Evolutionary conservation across 2,329 filamentous ascomycete species (phyloP), one percentile per base, ranked within the genome.

Genomic region (Emmonsia crescens): DNA sequence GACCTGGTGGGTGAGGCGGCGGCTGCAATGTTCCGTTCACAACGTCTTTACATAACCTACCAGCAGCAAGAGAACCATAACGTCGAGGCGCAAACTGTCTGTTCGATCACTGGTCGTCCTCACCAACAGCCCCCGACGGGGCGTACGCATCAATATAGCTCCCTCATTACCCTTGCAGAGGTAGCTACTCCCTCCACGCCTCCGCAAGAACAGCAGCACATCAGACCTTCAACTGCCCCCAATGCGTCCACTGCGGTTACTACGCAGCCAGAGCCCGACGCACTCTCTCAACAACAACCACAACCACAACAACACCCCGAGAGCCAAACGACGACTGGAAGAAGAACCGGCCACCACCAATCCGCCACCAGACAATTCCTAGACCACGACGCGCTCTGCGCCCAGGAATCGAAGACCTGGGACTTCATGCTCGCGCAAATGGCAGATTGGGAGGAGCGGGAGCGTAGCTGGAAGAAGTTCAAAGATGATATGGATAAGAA

Each of bases 1-100:
- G 80, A 85, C 61, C 75, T 89, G 10, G 86, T 89, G 1, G 86
- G 86, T 40, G 85, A 88, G 73, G 79, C 80, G 58, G 86, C 85
- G 3, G 86, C 86, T 1, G 76, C 78, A 10, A 73, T 78, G 64
- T 84, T 85, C 8, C 77, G 83, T 51, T 73, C 75, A n/a, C 82
- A 83, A 68, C 78, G 86, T 64, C 71, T 75, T 6, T 76, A 75
- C 64, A 63, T 86, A 33, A 61, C 59, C 19, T 61, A 54, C 36
- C 66, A 67, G 31, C 78, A 79, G n/a, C 75, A 80, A 59, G 82
- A 86, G 73, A 78, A 77, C 46, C 78, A 78, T 0, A 31, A 5
- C 33, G 21, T 52, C 24, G 58, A 54, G 33, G 31, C 58, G 6
- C 58, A 54, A 40, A 31, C 21, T 27, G 48, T 40, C 57, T 33